Evolutionary conservation across 2,329 filamentous ascomycete species (phyloP), one percentile per base, ranked within the genome.

Genomic region (Sporothrix phasma): DNA sequence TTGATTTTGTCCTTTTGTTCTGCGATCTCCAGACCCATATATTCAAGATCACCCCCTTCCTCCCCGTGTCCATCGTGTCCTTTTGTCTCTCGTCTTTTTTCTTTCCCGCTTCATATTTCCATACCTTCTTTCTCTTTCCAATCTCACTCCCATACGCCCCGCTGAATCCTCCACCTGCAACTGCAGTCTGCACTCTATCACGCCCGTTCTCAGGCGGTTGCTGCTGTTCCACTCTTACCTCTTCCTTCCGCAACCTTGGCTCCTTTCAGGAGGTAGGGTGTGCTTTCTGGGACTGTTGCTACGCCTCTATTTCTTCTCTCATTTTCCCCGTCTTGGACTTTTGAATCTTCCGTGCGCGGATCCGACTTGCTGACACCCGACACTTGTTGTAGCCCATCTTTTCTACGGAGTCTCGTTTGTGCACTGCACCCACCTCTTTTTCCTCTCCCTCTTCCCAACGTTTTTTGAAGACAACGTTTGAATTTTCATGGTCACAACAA

Each of bases 161-260:
- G 37, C 37, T 29, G 54, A 5, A n/a, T 43, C 49, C n/a, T 37
- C 31, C 31, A 24, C 51, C 51, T 37, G 49, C 49, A 54, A 39
- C n/a, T 39, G 31, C 3, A 54, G 15, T 5, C 19, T 22, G 31
- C 31, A 39, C 51, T n/a, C 13, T 54, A 46, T 7, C 22, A 46
- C 41, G 13, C 15, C 41, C 41, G 41, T 39, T 24, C 34, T 56
- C 34, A 46, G 39, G 22, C 41, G 39, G 56, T 60, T 60, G 41
- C 56, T 34, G 46, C 56, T 41, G 56, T 60, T 60, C 46, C 24
- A 46, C 56, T 46, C 39, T 46, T 22, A n/a, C 56, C 24, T 58
- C 53, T 41, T 60, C 56, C 56, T 46, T 46, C 39, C 22, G 37
- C 34, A 58, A 34, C 37, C 56, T 31, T 60, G 46, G 41, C 56